Percentiles rank a stretch among this genome's conserved stretches.
Evolutionary conservation across 345 rosid genomes (phyloP).

Genomic region (Dipteronia sinensis): DNA sequence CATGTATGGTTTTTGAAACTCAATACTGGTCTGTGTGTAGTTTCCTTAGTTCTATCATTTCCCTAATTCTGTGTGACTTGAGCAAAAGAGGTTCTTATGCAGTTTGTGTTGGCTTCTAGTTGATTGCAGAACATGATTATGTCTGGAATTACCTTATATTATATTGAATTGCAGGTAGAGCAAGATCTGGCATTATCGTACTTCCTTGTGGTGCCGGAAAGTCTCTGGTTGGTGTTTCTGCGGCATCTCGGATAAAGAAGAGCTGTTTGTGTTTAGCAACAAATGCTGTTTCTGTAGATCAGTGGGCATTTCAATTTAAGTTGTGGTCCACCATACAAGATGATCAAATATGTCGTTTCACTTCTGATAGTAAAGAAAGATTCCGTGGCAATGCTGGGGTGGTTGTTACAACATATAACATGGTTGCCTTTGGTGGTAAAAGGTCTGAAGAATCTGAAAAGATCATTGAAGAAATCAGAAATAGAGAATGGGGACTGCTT

Average conservation of each 20-base stretch:
- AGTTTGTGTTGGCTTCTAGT: slow-evolving; percentile 2
- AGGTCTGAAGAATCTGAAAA: slow-evolving; percentile 96
- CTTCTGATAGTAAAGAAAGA: slow-evolving; percentile 97
- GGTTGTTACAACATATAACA: slow-evolving; percentile 94
- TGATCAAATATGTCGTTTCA: slow-evolving; percentile 89
- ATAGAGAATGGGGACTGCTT: slow-evolving; percentile 97
- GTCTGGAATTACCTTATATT: slow-evolving; percentile 12
- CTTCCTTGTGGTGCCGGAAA: slow-evolving; percentile 99
- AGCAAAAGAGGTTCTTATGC: neutral
- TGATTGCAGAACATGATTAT: slow-evolving; percentile 2
- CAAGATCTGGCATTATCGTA: slow-evolving; percentile 97
- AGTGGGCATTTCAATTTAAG: slow-evolving; percentile 95
- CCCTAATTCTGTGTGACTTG: neutral
- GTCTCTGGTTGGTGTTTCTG: slow-evolving; percentile 95
- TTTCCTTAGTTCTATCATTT: neutral
- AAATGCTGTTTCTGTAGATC: slow-evolving; percentile 98
- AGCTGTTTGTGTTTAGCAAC: slow-evolving; percentile 98
- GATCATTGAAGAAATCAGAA: slow-evolving; percentile 94
- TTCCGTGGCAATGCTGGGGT: slow-evolving; percentile 98
- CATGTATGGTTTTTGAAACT: neutral
- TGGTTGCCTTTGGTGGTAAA: slow-evolving; percentile 99
- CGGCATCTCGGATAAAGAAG: slow-evolving; percentile 87
- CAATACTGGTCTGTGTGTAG: neutral
- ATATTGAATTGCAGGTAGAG: slow-evolving; percentile 66
- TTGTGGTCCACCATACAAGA: slow-evolving; percentile 92